Evolutionary conservation across 371 early-diverging fungal species (phyloP), one percentile per base, ranked within the genome.

Genomic region (Blyttiomyces sp.): DNA sequence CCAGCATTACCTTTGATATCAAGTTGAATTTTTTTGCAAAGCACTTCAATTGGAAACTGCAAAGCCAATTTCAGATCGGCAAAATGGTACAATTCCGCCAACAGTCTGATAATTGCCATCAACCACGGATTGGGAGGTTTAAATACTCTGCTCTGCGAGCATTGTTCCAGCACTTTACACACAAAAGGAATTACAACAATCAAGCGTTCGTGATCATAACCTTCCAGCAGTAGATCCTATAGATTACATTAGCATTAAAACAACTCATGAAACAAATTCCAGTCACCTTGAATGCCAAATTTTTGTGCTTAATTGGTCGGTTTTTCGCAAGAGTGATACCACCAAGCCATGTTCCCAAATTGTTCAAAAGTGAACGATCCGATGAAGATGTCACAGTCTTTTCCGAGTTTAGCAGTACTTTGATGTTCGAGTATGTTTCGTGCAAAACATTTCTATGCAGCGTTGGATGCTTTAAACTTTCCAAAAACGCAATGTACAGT

Each of bases 121-220:
- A 97, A 70, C 97, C 97, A 98, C 5, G 99, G 99, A 72, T 96
- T 97, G 11, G 96, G 96, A 11, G 96, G 94, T 34, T 84, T 84
- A 77, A 97, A 98, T 1, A 96, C 89, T 30, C 79, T 86, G 70
- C 90, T 90, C 49, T 83, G 79, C 31, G 77, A 81, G 54, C 88
- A 84, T 68, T 95, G 94, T 66, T 94, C 94, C 48, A 97, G 73
- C 0, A 97, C 93, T 71, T 96, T 96, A 78, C 98, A 97, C 13
- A 95, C 95, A 70, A 98, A 98, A 4, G 99, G 99, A 55, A 98
- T 94, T 2, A 91, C 93, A 1, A 96, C 95, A 70, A 94, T 92
- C 45, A 97, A 77, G 2, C 94, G 81, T 49, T 88, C 85, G 53
- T 77, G 81, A 57, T 88, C 88, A 66, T 86, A 95, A 1, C 96